These are phyloP conservation scores for Penicillium freii DNA, from an alignment of 2,329 filamentous ascomycete species.

Conservation along the genomic window DNA sequence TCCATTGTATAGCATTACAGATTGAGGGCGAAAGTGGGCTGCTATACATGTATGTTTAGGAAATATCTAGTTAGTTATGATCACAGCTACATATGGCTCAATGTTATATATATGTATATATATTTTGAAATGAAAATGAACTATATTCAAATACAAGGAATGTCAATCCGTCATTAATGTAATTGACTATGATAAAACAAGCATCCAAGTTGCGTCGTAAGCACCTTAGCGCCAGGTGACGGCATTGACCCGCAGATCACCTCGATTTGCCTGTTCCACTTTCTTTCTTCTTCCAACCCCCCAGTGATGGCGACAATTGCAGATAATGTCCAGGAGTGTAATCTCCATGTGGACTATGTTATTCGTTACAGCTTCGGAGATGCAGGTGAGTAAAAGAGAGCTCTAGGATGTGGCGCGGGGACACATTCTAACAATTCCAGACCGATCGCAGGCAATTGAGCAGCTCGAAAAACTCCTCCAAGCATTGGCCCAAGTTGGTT, in stretches of 20 bases:
- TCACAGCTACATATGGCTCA: not conserved
- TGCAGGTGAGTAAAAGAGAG: constrained; percentile 52
- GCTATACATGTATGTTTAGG: not conserved
- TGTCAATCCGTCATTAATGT: not conserved
- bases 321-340: constrained; percentile 43
- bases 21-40: not conserved
- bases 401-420: not conserved
- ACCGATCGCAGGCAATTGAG: constrained; percentile 66
- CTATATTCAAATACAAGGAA: not conserved
- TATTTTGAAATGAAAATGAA: not conserved
- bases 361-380: constrained; percentile 73
- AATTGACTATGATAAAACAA: not conserved
- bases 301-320: constrained; percentile 31
- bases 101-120: too few species aligned
- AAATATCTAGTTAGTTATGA: not conserved
- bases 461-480: constrained; percentile 77
- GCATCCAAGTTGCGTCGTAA: not conserved
- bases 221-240: constrained; percentile 19
- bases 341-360: constrained; percentile 83
- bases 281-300: constrained; percentile 5
- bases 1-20: not conserved
- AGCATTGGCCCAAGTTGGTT: constrained; percentile 71
- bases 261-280: constrained; percentile 4
- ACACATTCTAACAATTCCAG: constrained; percentile 43
- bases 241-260: constrained; percentile 16